Conservation (phyloP, 177 flowering plant species). For the Telopea speciosissima region DNA sequence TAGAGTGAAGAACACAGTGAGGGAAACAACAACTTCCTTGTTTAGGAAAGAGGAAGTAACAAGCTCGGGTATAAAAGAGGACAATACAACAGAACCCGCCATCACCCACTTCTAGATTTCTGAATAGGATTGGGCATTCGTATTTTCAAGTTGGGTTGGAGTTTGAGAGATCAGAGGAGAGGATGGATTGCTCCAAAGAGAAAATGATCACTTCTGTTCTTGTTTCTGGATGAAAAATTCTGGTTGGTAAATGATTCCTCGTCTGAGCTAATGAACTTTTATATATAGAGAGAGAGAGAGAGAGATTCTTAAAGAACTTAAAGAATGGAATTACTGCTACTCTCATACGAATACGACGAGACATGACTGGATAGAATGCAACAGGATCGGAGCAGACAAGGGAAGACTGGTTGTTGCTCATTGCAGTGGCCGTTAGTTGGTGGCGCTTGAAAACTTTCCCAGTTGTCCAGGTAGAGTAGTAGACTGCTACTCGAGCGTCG, state of each 20-base stretch:
- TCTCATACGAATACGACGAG: no score
- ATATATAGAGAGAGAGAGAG: neutral
- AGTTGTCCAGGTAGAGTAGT: no score
- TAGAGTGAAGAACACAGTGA: constrained; percentile 41
- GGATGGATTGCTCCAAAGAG: neutral
- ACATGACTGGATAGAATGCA: neutral
- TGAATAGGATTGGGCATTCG: neutral
- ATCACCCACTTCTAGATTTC: neutral
- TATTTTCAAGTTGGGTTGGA: neutral
- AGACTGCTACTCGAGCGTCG: no score
- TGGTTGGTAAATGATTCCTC: no score
- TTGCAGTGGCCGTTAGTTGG: constrained; percentile 7
- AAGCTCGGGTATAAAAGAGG: neutral
- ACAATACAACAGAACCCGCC: constrained; percentile 1
- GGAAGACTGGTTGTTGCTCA: constrained; percentile 6
- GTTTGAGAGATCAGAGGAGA: neutral
- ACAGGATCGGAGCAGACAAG: neutral
- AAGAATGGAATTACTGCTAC: no score
- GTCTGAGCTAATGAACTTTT: neutral
- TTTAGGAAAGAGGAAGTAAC: constrained; percentile 22
- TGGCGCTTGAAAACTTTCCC: neutral
- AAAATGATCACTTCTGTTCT: no score
- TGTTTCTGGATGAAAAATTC: no score
- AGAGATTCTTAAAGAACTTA: neutral
- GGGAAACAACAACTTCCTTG: constrained; percentile 33